Conservation (phyloP, 2,329 filamentous ascomycete genomes). For the Pseudogymnoascus pannorum region DNA sequence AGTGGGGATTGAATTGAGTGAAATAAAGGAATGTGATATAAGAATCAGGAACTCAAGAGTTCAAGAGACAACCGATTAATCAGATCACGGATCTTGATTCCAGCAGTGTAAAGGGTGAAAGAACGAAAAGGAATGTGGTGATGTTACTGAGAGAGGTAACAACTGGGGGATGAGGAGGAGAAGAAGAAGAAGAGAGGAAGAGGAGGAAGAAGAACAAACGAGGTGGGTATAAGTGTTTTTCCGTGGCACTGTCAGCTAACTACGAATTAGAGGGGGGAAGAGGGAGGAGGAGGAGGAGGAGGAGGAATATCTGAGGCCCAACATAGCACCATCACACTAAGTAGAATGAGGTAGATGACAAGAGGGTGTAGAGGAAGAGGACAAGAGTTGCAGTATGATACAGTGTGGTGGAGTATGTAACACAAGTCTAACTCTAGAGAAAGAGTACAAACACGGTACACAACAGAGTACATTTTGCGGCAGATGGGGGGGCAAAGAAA, state of each 20-base stretch:
- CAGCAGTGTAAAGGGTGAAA: conserved; percentile 12
- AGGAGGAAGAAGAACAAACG: not conserved
- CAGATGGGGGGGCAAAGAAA: not conserved
- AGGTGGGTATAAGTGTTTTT: not conserved
- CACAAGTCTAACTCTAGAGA: not conserved
- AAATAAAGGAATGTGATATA: not conserved
- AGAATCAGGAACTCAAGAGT: not conserved
- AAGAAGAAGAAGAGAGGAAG: not conserved
- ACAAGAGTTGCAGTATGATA: not conserved
- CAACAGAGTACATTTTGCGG: not conserved
- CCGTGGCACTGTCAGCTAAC: not conserved
- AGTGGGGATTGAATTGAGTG: not conserved
- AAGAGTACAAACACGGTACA: not conserved
- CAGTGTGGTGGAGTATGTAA: not conserved
- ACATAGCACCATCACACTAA: not conserved
- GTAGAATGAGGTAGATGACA: not conserved
- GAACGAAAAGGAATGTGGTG: conserved; percentile 16
- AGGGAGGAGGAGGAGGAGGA: not conserved
- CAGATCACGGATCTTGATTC: conserved; percentile 10
- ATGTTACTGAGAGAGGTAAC: conserved; percentile 1
- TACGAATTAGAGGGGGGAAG: not conserved
- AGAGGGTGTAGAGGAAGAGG: not conserved
- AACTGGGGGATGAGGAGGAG: not conserved
- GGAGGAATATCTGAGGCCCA: not conserved
- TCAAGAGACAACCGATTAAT: not conserved